phyloP scores from a whole-genome alignment of 2,329 filamentous ascomycete species.

The Alternaria rosae region DNA sequence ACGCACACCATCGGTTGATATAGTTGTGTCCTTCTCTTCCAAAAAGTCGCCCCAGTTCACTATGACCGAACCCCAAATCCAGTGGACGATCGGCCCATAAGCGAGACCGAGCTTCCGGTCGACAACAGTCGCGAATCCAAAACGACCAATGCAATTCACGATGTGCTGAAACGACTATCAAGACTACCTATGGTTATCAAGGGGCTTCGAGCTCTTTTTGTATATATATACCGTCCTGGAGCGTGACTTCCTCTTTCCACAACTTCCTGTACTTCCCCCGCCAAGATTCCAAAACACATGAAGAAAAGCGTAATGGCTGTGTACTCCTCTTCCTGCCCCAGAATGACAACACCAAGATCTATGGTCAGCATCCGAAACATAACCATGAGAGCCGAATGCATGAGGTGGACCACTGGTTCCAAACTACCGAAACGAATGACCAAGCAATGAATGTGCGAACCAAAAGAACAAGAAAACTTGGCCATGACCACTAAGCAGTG shows the following conservation, averaged over 20 bases:
- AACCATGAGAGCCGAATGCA: background rate
- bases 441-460: rapidly evolving
- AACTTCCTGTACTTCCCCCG: background rate
- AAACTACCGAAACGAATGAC: rapidly evolving
- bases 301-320: background rate
- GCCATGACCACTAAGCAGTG: background rate
- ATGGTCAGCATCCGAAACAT: background rate
- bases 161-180: background rate
- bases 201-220: too few species aligned
- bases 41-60: too few species aligned
- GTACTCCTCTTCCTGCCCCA: background rate
- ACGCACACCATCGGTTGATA: rapidly evolving
- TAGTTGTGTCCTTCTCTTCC: background rate
- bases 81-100: too few species aligned
- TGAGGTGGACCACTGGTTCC: background rate
- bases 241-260: background rate
- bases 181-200: too few species aligned
- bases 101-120: background rate
- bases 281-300: background rate
- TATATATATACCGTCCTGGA: background rate
- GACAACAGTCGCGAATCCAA: background rate
- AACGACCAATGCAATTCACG: background rate
- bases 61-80: too few species aligned
- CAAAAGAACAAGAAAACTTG: rapidly evolving
- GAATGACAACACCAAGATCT: rapidly evolving